phyloP scores from a whole-genome alignment of 768 basidiomycete species.

The Obba rivulosa region DNA sequence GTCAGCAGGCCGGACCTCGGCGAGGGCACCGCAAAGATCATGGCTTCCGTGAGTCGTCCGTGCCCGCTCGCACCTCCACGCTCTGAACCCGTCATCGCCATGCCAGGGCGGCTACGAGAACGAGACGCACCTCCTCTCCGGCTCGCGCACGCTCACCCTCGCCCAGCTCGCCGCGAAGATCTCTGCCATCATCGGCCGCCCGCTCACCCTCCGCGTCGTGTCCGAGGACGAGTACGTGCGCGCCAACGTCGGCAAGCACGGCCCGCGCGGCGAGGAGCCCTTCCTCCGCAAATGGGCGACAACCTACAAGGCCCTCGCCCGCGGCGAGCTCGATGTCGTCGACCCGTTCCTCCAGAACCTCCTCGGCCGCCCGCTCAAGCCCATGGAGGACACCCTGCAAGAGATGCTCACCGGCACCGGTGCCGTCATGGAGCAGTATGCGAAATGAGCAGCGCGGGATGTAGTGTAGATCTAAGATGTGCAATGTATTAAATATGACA shows the following conservation, averaged over 20 bases:
- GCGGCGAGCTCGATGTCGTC: slow-evolving; percentile 24
- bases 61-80: not conserved
- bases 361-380: slow-evolving; percentile 23
- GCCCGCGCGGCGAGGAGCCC: slow-evolving; percentile 17
- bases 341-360: slow-evolving; percentile 23
- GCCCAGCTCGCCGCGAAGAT: slow-evolving; percentile 20
- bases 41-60: slow-evolving; percentile 17
- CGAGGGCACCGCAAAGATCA: slow-evolving; percentile 29
- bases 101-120: slow-evolving; percentile 21
- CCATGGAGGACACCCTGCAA: slow-evolving; percentile 21
- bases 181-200: slow-evolving; percentile 13
- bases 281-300: slow-evolving; percentile 25
- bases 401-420: slow-evolving; percentile 12
- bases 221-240: slow-evolving; percentile 23
- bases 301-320: slow-evolving; percentile 23
- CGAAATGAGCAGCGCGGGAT: slow-evolving; percentile 9
- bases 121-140: slow-evolving; percentile 24
- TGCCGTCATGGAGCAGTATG: slow-evolving; percentile 13
- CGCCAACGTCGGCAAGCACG: slow-evolving; percentile 11
- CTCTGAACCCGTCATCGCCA: not conserved
- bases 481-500: no score
- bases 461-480: no score
- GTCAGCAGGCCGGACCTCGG: slow-evolving; percentile 30
- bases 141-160: slow-evolving; percentile 20
- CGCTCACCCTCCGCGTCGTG: slow-evolving; percentile 16